Evolutionary conservation across 1,139 yeast species (phyloP), one percentile per base, ranked within the genome.

Genomic region (Arxiozyma slooffiae): DNA sequence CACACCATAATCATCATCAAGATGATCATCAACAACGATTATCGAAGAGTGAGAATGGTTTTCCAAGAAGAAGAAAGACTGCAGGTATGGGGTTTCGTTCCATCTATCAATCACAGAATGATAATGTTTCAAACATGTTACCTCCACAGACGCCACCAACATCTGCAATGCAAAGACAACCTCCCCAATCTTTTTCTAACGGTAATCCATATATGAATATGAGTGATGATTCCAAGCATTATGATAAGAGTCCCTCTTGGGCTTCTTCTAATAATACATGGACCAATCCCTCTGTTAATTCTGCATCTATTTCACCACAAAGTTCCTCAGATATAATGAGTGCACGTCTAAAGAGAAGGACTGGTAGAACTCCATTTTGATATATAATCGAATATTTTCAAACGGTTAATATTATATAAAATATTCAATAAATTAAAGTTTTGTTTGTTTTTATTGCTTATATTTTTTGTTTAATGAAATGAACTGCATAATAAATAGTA

Each of bases 241-340:
- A 38, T 40, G n/a, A 26, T 21, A 48, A 50, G 2, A 48, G 46
- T 40, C 47, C 54, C 5, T 20, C 49, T 7, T 52, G 53, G 53
- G 42, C 48, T 2, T 26, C 49, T 6, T 24, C 49, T 6, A 30
- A 20, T 6, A 37, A 20, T 18, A 26, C 48, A n/a, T 41, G 38
- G 18, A 38, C 26, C 23, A 37, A 18, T 24, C 46, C 50, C 24
- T 51, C 50, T 38, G 17, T 47, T 14, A 46, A 30, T 20, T 24
- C 24, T 21, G 24, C 38, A 21, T 23, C 24, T 42, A 17, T 18
- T 7, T 34, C 39, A 30, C 45, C 48, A 34, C 48, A 45, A 6
- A 51, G 45, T 14, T 56, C 62, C 1, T 57, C 62, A 8, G 54
- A 52, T 51, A 45, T 59, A 51, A 61, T 61, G 65, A 60, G 62